phyloP scores from a whole-genome alignment of 1,284 basidiomycete genomes.

The Wolfiporia cocos region DNA sequence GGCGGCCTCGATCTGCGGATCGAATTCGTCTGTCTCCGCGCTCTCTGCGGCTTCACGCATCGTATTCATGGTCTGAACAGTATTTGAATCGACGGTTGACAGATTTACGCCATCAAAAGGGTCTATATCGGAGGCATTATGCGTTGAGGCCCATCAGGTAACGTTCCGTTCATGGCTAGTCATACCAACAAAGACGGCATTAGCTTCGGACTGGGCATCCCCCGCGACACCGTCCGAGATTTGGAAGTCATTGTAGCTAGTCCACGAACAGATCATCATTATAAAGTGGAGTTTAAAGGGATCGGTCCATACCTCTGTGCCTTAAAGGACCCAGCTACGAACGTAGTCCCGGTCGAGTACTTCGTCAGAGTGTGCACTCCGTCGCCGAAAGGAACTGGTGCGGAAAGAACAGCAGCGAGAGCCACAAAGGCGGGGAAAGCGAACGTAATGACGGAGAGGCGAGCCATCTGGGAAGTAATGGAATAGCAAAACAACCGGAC shows the following conservation, averaged over 20 bases:
- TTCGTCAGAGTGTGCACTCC: neutral
- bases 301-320: neutral
- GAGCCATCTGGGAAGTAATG: too few relatives aligned
- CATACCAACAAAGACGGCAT: constrained; percentile 35
- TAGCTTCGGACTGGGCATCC: constrained; percentile 34
- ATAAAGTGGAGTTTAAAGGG: neutral
- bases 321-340: neutral
- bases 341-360: neutral
- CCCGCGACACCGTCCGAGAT: constrained; percentile 40
- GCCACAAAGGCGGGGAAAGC: neutral
- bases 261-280: neutral
- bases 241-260: constrained; percentile 38
- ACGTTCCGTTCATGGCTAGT: constrained; percentile 22
- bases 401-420: neutral
- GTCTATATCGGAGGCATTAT: constrained; percentile 33
- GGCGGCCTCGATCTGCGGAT: constrained; percentile 37
- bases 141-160: constrained; percentile 29
- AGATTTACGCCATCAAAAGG: constrained; percentile 35
- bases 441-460: too few relatives aligned
- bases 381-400: neutral
- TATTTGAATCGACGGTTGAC: constrained; percentile 22
- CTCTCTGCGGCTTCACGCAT: constrained; percentile 40
- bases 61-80: constrained; percentile 30
- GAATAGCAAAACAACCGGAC: too few relatives aligned
- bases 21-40: constrained; percentile 38